Percentiles rank a stretch among this genome's conserved stretches.
Evolutionary conservation across 2,329 filamentous ascomycete genomes (phyloP).

Genomic region (Aspergillus nomiae): DNA sequence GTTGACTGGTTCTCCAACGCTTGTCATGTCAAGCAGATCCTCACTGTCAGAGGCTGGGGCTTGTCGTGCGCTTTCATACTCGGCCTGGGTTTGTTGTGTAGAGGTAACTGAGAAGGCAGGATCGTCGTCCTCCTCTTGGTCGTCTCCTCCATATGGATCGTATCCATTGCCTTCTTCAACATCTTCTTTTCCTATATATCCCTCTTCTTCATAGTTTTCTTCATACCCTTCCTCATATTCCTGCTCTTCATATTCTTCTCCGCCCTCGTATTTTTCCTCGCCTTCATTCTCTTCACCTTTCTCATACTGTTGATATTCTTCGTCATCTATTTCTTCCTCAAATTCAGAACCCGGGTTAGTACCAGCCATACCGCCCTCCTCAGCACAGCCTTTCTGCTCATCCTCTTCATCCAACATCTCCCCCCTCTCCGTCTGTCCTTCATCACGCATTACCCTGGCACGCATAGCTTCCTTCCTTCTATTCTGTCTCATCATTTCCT

Average conservation of each 20-base stretch:
- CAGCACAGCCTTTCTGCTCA: background rate
- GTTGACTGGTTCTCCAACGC: background rate
- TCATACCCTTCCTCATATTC: background rate
- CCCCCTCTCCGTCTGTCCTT: background rate
- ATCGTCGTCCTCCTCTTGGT: background rate
- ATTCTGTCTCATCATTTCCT: constrained; percentile 1
- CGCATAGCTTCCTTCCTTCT: constrained; percentile 4
- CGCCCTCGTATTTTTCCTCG: background rate
- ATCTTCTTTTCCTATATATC: background rate
- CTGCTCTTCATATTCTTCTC: background rate
- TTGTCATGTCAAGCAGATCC: background rate
- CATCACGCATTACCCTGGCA: constrained; percentile 5
- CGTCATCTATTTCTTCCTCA: background rate
- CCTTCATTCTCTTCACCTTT: background rate
- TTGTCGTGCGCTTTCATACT: constrained; percentile 10
- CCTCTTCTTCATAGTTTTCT: constrained; percentile 1
- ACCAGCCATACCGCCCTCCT: background rate
- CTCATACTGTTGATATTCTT: background rate
- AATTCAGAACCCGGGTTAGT: background rate
- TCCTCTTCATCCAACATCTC: background rate
- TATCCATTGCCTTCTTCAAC: background rate
- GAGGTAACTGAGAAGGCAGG: background rate
- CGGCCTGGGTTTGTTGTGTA: constrained; percentile 1
- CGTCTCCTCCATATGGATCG: background rate
- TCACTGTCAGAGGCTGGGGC: background rate